phyloP scores from a whole-genome alignment of 1,139 yeast genomes.

The Maudiozyma humilis region DNA sequence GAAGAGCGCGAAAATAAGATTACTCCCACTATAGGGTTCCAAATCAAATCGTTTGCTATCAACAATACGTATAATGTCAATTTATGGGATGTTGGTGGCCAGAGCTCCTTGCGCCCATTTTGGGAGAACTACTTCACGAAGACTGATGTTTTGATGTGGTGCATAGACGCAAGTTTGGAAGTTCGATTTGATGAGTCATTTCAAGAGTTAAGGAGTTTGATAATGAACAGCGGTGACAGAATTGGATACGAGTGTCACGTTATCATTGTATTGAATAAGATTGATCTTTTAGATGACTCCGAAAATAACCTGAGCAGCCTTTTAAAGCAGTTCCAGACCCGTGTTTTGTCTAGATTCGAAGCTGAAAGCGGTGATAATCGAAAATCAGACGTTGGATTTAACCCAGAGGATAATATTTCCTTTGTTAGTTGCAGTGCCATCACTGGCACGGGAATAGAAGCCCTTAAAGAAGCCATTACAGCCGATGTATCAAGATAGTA shows the following conservation, averaged over 20 bases:
- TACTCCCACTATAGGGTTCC: conserved; percentile 62
- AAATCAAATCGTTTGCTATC: conserved; percentile 39
- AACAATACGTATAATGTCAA: conserved; percentile 29
- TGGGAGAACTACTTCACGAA: conserved; percentile 90
- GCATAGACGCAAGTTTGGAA: conserved; percentile 62
- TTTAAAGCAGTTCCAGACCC: neutral
- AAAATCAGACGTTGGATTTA: neutral
- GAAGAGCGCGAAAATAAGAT: conserved; percentile 32
- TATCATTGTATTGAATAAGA: conserved; percentile 49
- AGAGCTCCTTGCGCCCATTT: conserved; percentile 63
- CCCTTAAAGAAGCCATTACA: conserved; percentile 8
- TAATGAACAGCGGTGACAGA: conserved; percentile 59
- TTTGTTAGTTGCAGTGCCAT: conserved; percentile 15
- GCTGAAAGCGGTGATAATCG: neutral
- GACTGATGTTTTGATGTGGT: conserved; percentile 85
- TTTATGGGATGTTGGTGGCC: conserved; percentile 89
- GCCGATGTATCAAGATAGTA: neutral
- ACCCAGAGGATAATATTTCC: neutral
- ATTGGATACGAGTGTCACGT: conserved; percentile 49
- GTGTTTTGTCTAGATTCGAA: conserved; percentile 1
- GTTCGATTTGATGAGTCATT: conserved; percentile 60
- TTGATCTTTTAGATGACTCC: conserved; percentile 36
- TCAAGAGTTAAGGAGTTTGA: conserved; percentile 48
- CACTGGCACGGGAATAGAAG: conserved; percentile 13
- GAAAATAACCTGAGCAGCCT: neutral